phyloP scores from a whole-genome alignment of 2,329 filamentous ascomycete species.

The Talaromyces funiculosus region DNA sequence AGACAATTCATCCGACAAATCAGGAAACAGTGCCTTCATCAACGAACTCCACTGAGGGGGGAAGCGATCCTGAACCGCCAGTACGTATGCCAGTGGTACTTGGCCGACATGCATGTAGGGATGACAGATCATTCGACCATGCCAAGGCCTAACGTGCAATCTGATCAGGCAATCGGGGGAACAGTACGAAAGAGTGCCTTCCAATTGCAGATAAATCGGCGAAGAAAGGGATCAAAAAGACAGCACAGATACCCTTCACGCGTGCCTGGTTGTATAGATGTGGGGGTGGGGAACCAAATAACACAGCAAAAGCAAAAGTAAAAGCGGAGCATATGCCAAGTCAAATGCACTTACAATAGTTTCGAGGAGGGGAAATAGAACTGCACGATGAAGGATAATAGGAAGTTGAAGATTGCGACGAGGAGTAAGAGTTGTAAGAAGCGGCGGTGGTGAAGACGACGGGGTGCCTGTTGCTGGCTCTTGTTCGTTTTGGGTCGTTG shows the following conservation, averaged over 20 bases:
- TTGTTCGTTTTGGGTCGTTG: not conserved
- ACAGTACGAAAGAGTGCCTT: not conserved
- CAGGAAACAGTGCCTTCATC: not conserved
- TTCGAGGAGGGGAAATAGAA: constrained; percentile 11
- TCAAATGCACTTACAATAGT: constrained; percentile 5
- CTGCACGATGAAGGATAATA: constrained; percentile 13
- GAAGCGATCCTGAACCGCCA: not conserved
- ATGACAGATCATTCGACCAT: constrained; percentile 1
- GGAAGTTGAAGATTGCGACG: constrained; percentile 9
- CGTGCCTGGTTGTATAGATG: not conserved
- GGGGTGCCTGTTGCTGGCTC: not conserved
- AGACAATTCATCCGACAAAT: not conserved
- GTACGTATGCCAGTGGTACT: not conserved
- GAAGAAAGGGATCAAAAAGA: not conserved
- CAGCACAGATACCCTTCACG: not conserved
- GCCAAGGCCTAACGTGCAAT: not conserved
- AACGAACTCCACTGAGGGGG: constrained; percentile 4
- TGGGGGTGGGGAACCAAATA: not conserved
- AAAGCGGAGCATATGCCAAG: not conserved
- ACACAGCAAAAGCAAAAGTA: not conserved
- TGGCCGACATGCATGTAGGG: constrained; percentile 1
- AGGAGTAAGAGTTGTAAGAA: constrained; percentile 8
- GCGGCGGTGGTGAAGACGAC: not conserved
- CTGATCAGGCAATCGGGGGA: not conserved
- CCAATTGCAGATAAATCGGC: not conserved